A percentile compares a stretch with the other conserved stretches of the same genome.
These are phyloP conservation scores for Lunasporangiospora selenospora DNA, from an alignment of 192 early-diverging fungal species.

Conservation along the genomic window DNA sequence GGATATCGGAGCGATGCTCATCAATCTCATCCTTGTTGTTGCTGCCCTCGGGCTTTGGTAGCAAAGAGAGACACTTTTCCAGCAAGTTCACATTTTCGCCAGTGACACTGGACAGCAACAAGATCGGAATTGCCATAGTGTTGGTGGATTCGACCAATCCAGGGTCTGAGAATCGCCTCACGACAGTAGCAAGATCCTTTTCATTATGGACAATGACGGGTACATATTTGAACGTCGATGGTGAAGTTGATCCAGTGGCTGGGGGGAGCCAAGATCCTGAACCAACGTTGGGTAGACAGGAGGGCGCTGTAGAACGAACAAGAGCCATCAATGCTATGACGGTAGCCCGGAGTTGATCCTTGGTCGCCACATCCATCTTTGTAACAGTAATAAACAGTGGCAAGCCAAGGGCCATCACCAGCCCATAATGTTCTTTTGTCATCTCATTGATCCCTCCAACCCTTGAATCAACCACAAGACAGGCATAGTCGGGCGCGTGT, in stretches of 20 bases:
- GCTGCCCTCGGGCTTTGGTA: slow-evolving; percentile 65
- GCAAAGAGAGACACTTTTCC: slow-evolving; percentile 68
- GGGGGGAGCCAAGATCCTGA: too few relatives aligned
- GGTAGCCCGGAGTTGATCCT: slow-evolving; percentile 51
- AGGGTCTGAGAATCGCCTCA: slow-evolving; percentile 40
- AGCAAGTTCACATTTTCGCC: slow-evolving; percentile 75
- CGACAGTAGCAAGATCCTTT: slow-evolving; percentile 43
- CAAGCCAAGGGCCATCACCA: slow-evolving; percentile 80
- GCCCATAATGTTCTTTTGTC: slow-evolving; percentile 80
- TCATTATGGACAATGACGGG: slow-evolving; percentile 53
- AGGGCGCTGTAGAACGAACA: slow-evolving; percentile 52
- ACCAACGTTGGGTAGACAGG: slow-evolving; percentile 40
- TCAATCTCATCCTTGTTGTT: slow-evolving; percentile 24
- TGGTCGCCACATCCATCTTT: slow-evolving; percentile 79
- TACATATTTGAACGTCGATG: slow-evolving; percentile 14
- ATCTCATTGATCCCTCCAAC: slow-evolving; percentile 66
- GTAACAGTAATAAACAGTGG: slow-evolving; percentile 88
- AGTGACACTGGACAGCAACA: slow-evolving; percentile 86
- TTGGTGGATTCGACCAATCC: slow-evolving; percentile 29
- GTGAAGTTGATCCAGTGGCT: slow-evolving; percentile 35
- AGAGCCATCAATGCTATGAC: slow-evolving; percentile 59
- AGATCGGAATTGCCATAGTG: slow-evolving; percentile 76
- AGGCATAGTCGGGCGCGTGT: slow-evolving; percentile 87
- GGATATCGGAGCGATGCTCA: slow-evolving; percentile 9
- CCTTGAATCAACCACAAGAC: slow-evolving; percentile 79